These are phyloP conservation scores for Chlorella ohadii DNA, from an alignment of 139 green algal genomes.

Conservation along the genomic window DNA sequence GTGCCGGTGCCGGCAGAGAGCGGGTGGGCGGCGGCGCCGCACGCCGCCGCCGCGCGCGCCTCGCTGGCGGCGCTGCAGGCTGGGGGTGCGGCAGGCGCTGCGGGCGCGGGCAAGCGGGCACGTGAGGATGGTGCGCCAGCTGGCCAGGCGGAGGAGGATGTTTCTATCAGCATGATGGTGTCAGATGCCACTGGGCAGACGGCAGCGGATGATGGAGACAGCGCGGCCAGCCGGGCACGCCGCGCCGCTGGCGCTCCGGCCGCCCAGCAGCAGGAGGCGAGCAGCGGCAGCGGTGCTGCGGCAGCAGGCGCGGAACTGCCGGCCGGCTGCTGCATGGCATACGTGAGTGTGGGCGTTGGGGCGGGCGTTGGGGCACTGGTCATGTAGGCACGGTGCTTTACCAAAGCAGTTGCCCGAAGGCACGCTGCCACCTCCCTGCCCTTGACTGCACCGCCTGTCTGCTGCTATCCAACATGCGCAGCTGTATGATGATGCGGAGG, in stretches of 20 bases:
- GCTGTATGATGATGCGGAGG: constrained; percentile 54
- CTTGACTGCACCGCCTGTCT: neutral
- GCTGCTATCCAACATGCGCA: constrained; percentile 16
- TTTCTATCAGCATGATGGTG: constrained; percentile 26
- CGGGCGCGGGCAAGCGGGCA: constrained; percentile 32
- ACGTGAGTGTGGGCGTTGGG: constrained; percentile 44
- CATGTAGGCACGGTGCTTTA: no score
- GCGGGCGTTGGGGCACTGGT: neutral
- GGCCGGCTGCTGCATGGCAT: constrained; percentile 62
- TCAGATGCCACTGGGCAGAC: constrained; percentile 24
- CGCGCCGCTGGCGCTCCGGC: neutral
- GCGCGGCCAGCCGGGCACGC: neutral
- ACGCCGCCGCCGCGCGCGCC: constrained; percentile 3
- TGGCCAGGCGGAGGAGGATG: neutral
- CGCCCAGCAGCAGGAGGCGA: neutral
- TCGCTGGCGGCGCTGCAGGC: constrained; percentile 4
- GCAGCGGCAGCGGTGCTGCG: neutral
- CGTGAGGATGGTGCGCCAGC: neutral
- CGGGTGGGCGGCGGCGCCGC: constrained; percentile 44
- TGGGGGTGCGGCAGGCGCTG: neutral
- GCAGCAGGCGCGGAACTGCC: constrained; percentile 26
- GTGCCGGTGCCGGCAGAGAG: constrained; percentile 50
- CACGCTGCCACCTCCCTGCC: no score
- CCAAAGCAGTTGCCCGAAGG: no score
- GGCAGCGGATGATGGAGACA: constrained; percentile 3